These are phyloP conservation scores for Anacardium occidentale DNA, from an alignment of 345 rosid genomes.

Conservation along the genomic window DNA sequence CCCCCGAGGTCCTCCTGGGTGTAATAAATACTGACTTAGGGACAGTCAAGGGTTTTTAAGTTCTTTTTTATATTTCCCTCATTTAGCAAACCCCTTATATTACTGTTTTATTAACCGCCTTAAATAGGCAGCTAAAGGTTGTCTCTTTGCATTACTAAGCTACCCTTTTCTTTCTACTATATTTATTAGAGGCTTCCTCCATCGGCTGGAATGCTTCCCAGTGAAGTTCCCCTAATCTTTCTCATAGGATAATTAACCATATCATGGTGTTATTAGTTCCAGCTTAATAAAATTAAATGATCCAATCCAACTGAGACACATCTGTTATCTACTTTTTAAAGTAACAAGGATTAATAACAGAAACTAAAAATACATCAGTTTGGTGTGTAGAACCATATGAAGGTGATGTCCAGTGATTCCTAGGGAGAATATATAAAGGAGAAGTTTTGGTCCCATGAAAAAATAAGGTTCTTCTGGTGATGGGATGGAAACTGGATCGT, in stretches of 20 bases:
- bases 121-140: slow-evolving; percentile 35
- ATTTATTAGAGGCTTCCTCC: slow-evolving; percentile 17
- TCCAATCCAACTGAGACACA: background rate
- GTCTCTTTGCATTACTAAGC: slow-evolving; percentile 18
- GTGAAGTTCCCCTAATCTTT: background rate
- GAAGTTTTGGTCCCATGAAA: slow-evolving; percentile 26
- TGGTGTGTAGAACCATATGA: too few relatives aligned
- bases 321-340: too few relatives aligned
- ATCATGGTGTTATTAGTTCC: background rate
- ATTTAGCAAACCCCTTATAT: slow-evolving; percentile 46
- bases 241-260: background rate
- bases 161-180: slow-evolving; percentile 26
- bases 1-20: slow-evolving; percentile 42
- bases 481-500: background rate
- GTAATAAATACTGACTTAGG: slow-evolving; percentile 57
- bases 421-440: slow-evolving; percentile 17
- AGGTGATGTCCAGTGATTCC: slow-evolving; percentile 25
- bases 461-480: slow-evolving; percentile 22
- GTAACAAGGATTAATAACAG: too few relatives aligned
- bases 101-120: slow-evolving; percentile 33
- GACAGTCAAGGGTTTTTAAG: slow-evolving; percentile 42
- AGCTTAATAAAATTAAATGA: background rate
- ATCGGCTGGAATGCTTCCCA: background rate
- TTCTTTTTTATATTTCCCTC: slow-evolving; percentile 52
- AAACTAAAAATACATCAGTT: too few relatives aligned